Evolutionary conservation across 2,329 filamentous ascomycete genomes (phyloP).

Genomic region (Chaetomium sp.): DNA sequence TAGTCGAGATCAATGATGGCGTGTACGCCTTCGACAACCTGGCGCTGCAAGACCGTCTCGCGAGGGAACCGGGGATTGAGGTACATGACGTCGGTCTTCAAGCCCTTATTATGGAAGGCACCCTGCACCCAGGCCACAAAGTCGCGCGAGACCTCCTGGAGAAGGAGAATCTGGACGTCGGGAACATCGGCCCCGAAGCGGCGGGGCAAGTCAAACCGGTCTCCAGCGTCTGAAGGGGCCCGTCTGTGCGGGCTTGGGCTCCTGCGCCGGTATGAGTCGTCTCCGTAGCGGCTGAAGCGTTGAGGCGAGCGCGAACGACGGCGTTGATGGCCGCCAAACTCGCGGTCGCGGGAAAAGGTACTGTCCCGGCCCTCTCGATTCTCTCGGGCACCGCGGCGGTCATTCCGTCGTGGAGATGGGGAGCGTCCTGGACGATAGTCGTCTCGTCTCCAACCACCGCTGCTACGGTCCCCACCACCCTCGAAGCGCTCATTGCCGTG

Average conservation of each 20-base stretch:
- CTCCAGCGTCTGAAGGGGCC: conserved; percentile 44
- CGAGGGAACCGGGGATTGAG: conserved; percentile 71
- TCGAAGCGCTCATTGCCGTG: conserved; percentile 45
- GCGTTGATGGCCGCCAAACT: conserved; percentile 41
- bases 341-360: conserved; percentile 41
- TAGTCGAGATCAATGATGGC: conserved; percentile 74
- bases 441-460: conserved; percentile 48
- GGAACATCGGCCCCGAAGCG: conserved; percentile 70
- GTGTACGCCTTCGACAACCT: conserved; percentile 82
- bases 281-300: conserved; percentile 31
- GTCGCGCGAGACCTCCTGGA: conserved; percentile 69
- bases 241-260: conserved; percentile 60
- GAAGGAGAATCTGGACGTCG: conserved; percentile 80
- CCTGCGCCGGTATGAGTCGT: conserved; percentile 55
- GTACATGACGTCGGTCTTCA: conserved; percentile 74
- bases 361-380: conserved; percentile 45
- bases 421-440: conserved; percentile 59
- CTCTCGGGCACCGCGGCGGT: conserved; percentile 39
- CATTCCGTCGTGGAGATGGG: conserved; percentile 50
- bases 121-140: conserved; percentile 80
- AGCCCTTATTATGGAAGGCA: conserved; percentile 62
- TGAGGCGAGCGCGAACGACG: conserved; percentile 38
- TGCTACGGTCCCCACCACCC: conserved; percentile 30
- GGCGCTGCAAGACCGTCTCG: conserved; percentile 71
- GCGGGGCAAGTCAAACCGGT: conserved; percentile 65